Percentiles rank a stretch among this genome's conserved stretches.
These are phyloP conservation scores for Lasiosphaeria hispida DNA, from an alignment of 495 filamentous ascomycete genomes.

Conservation along the genomic window DNA sequence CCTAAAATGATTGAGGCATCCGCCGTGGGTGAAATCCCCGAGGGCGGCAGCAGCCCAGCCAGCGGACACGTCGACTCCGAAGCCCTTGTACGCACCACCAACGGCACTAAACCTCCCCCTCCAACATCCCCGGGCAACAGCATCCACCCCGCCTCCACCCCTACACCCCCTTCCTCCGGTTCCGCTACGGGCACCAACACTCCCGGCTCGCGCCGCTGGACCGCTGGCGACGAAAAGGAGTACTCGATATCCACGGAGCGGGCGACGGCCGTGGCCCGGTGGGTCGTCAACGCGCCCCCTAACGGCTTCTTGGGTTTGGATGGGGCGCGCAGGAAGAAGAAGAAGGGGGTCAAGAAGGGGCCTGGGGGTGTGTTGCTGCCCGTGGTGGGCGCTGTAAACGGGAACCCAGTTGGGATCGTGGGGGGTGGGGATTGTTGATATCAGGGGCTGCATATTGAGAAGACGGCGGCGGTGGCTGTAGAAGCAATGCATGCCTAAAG, in stretches of 20 bases:
- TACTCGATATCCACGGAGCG: conserved; percentile 68
- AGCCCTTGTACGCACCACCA: background rate
- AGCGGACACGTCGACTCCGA: background rate
- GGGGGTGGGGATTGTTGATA: too few relatives aligned
- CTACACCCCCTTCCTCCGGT: too few relatives aligned
- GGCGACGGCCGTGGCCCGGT: conserved; percentile 62
- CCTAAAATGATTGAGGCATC: background rate
- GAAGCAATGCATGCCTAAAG: too few relatives aligned
- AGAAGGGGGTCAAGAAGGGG: conserved; percentile 29
- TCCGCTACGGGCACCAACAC: background rate
- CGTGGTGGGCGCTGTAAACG: background rate
- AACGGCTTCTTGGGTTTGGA: conserved; percentile 5
- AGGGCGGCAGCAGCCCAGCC: too few relatives aligned
- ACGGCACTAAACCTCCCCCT: background rate
- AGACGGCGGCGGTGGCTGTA: too few relatives aligned
- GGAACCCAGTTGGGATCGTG: too few relatives aligned
- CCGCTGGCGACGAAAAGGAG: conserved; percentile 62
- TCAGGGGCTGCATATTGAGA: too few relatives aligned
- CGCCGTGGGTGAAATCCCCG: too few relatives aligned
- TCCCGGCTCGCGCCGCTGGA: conserved; percentile 45
- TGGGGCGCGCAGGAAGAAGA: conserved; percentile 27
- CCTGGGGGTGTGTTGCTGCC: background rate
- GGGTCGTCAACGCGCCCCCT: conserved; percentile 47
- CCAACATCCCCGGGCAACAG: background rate
- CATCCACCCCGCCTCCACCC: background rate